Evolutionary conservation across 495 filamentous ascomycete species (phyloP).

Genomic region (Talaromyces stipitatus): DNA sequence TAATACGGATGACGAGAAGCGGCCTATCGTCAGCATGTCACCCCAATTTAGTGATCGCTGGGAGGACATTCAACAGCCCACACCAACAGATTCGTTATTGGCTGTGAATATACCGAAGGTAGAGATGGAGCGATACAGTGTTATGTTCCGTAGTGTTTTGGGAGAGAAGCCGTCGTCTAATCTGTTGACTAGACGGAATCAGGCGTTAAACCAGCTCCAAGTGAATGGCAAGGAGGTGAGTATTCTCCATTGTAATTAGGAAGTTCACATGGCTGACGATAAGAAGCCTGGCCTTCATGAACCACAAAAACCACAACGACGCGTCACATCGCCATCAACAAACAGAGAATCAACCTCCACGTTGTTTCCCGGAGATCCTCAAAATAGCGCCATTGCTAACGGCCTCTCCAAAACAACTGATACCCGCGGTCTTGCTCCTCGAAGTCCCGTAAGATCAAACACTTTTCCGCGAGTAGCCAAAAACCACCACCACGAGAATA

Average conservation of each 20-base stretch:
- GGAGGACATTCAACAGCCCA: background rate
- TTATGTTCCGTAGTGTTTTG: slow-evolving; percentile 85
- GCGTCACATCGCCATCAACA: slow-evolving; percentile 53
- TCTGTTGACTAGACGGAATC: slow-evolving; percentile 60
- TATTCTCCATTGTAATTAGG: background rate
- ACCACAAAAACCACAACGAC: slow-evolving; percentile 26
- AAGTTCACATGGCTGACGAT: background rate
- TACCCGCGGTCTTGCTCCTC: background rate
- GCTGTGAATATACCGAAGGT: slow-evolving; percentile 75
- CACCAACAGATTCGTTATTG: slow-evolving; percentile 30
- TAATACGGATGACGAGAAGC: background rate
- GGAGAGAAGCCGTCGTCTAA: slow-evolving; percentile 31
- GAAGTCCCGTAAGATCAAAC: slow-evolving; percentile 5
- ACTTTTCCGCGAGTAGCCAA: slow-evolving; percentile 1
- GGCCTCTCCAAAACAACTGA: background rate
- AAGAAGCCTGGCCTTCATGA: slow-evolving; percentile 1
- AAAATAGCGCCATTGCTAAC: background rate
- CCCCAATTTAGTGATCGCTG: background rate
- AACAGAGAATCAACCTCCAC: slow-evolving; percentile 52
- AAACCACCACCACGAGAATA: background rate
- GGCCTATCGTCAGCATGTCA: background rate
- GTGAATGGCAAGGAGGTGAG: slow-evolving; percentile 36
- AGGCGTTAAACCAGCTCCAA: slow-evolving; percentile 54
- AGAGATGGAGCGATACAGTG: slow-evolving; percentile 81
- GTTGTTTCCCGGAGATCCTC: slow-evolving; percentile 51